Percentiles rank a stretch among this genome's conserved stretches.
phyloP scores from a whole-genome alignment of 2,329 filamentous ascomycete species.

The Macrophomina pseudophaseolina region DNA sequence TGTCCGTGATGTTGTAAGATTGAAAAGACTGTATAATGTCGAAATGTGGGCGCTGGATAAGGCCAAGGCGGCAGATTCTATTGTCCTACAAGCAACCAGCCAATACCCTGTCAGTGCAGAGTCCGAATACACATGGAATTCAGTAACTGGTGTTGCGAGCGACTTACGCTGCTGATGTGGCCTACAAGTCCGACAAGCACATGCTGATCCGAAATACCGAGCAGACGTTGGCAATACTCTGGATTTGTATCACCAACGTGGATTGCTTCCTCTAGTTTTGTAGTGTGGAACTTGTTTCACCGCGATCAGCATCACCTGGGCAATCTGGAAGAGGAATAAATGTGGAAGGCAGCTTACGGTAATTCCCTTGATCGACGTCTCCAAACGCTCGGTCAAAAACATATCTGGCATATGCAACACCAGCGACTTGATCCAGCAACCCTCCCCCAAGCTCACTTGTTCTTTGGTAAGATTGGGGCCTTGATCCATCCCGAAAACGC shows the following conservation, averaged over 20 bases:
- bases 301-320: no score
- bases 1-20: background rate
- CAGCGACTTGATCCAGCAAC: slow-evolving; percentile 29
- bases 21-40: background rate
- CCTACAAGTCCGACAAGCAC: background rate
- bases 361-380: slow-evolving; percentile 17
- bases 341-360: background rate
- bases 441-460: background rate
- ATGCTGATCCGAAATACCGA: background rate
- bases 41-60: background rate
- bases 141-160: background rate
- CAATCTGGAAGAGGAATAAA: no score
- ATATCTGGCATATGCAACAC: slow-evolving; percentile 14
- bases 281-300: background rate
- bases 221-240: background rate
- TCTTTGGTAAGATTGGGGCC: background rate
- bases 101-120: no score
- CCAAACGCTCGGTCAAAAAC: background rate
- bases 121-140: no score
- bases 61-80: slow-evolving; percentile 18
- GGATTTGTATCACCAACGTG: background rate
- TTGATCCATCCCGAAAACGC: background rate
- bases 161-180: slow-evolving; percentile 2
- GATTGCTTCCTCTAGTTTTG: background rate
- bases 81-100: background rate